phyloP scores from a whole-genome alignment of 1,284 basidiomycete species.

The Melampsora americana region DNA sequence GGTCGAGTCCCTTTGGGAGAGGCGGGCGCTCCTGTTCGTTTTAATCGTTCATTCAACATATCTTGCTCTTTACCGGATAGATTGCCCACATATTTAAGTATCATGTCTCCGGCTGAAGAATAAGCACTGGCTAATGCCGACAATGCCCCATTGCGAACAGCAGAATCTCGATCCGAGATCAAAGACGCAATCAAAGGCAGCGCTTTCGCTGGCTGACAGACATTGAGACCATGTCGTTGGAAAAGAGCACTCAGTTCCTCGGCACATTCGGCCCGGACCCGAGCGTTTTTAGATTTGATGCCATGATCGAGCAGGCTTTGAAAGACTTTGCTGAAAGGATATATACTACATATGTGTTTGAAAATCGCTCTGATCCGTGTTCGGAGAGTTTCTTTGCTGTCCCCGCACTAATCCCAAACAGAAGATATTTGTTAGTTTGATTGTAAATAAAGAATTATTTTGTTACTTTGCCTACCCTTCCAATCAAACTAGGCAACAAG shows the following conservation, averaged over 20 bases:
- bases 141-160: constrained; percentile 78
- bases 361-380: constrained; percentile 58
- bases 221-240: constrained; percentile 75
- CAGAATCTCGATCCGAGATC: constrained; percentile 82
- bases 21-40: constrained; percentile 64
- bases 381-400: constrained; percentile 57
- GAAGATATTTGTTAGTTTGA: constrained; percentile 19
- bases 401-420: constrained; percentile 56
- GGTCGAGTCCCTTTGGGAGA: constrained; percentile 33
- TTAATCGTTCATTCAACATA: constrained; percentile 81
- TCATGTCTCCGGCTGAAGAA: constrained; percentile 74
- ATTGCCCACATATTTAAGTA: constrained; percentile 73
- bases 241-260: constrained; percentile 75
- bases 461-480: constrained; percentile 65
- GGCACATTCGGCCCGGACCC: constrained; percentile 77
- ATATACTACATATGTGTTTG: constrained; percentile 61
- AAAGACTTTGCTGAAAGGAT: constrained; percentile 85
- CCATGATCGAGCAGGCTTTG: constrained; percentile 80
- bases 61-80: constrained; percentile 82
- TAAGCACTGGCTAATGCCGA: constrained; percentile 78
- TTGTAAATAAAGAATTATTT: not conserved
- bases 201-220: constrained; percentile 69
- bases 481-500: constrained; percentile 83
- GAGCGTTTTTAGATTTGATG: constrained; percentile 79
- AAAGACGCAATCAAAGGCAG: constrained; percentile 74